phyloP scores from a whole-genome alignment of 2,329 filamentous ascomycete genomes.

The Trichoderma gracile region DNA sequence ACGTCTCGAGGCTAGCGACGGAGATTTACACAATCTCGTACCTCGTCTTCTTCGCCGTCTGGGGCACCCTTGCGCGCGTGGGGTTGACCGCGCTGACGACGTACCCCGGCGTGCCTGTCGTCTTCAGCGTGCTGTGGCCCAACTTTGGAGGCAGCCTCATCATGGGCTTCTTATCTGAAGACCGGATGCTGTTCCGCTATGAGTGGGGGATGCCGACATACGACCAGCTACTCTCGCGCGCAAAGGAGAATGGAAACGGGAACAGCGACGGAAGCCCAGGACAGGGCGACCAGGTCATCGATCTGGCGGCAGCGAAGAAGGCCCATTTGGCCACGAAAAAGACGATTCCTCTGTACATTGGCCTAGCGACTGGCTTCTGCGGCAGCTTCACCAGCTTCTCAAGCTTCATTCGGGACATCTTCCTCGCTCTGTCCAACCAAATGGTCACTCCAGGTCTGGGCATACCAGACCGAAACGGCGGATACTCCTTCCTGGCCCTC shows the following conservation, averaged over 20 bases:
- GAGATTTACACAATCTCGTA: constrained; percentile 75
- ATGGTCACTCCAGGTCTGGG: constrained; percentile 48
- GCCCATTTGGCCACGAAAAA: constrained; percentile 70
- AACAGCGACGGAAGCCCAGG: constrained; percentile 35
- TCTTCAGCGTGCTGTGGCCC: constrained; percentile 78
- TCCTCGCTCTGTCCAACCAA: constrained; percentile 76
- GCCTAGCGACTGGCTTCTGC: constrained; percentile 82
- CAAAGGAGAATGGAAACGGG: constrained; percentile 32
- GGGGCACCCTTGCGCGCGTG: constrained; percentile 80
- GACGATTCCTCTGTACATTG: constrained; percentile 84
- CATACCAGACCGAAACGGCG: constrained; percentile 59
- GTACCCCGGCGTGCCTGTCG: constrained; percentile 74
- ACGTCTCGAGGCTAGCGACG: constrained; percentile 54
- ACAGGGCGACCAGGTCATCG: constrained; percentile 31
- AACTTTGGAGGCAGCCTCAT: constrained; percentile 80
- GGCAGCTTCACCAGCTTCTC: constrained; percentile 91
- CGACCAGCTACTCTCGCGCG: constrained; percentile 39
- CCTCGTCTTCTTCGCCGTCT: constrained; percentile 79
- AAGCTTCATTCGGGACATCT: constrained; percentile 76
- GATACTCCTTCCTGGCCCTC: constrained; percentile 81
- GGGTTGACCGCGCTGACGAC: constrained; percentile 77
- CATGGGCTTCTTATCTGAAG: constrained; percentile 84
- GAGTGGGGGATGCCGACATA: constrained; percentile 59
- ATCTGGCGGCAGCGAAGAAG: constrained; percentile 53
- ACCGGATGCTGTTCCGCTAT: constrained; percentile 70